These are phyloP conservation scores for Daedaleopsis nitida DNA, from an alignment of 768 basidiomycete genomes.

Conservation along the genomic window DNA sequence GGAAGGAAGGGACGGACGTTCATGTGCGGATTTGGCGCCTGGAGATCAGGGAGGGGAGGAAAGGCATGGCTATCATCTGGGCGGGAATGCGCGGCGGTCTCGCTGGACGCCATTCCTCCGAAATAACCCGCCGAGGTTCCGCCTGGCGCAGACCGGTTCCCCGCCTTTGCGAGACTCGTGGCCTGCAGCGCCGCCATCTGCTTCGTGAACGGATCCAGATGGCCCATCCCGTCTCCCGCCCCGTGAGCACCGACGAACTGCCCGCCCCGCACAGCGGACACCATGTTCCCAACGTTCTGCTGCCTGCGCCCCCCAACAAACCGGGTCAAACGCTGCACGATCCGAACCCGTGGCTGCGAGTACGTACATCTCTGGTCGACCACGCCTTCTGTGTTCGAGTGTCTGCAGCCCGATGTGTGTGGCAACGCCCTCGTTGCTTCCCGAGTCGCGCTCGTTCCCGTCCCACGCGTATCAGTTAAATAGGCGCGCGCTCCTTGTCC, in stretches of 20 bases:
- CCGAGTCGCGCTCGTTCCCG: not conserved
- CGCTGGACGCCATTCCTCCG: slow-evolving; percentile 52
- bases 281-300: slow-evolving; percentile 1
- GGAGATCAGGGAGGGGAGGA: slow-evolving; percentile 36
- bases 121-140: slow-evolving; percentile 68
- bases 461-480: not conserved
- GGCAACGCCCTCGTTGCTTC: not conserved
- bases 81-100: slow-evolving; percentile 17
- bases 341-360: not conserved
- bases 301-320: slow-evolving; percentile 14
- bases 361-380: slow-evolving; percentile 10
- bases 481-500: slow-evolving; percentile 11
- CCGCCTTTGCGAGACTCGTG: slow-evolving; percentile 60
- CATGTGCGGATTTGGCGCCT: slow-evolving; percentile 46
- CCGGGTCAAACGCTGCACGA: not conserved
- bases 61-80: slow-evolving; percentile 27
- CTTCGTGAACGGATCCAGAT: slow-evolving; percentile 69
- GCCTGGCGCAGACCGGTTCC: slow-evolving; percentile 48
- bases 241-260: not conserved
- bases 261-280: no score
- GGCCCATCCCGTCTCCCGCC: slow-evolving; percentile 36
- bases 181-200: slow-evolving; percentile 80
- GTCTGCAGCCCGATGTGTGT: not conserved
- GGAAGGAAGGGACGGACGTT: slow-evolving; percentile 25
- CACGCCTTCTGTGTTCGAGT: slow-evolving; percentile 2